Evolutionary conservation across 2,329 filamentous ascomycete species (phyloP), one percentile per base, ranked within the genome.

Genomic region (Neobulgaria alba): DNA sequence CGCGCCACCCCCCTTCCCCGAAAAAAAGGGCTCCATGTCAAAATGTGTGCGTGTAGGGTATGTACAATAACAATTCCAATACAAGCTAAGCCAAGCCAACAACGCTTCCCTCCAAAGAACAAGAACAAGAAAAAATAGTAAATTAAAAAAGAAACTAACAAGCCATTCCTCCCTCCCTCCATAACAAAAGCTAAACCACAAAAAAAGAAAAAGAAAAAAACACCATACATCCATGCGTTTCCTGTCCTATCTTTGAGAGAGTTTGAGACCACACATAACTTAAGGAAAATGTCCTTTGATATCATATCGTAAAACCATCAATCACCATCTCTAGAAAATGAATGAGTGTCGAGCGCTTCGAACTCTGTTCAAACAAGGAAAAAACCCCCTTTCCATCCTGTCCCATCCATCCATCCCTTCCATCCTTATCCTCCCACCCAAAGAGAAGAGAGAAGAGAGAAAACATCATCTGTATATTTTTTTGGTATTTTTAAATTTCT

Each of bases 301-400:
- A n/a, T n/a, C n/a, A n/a, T n/a, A n/a, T n/a, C n/a, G n/a, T n/a
- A n/a, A n/a, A n/a, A n/a, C 39, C 45, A 26, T 26, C 7, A 26
- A 26, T 12, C 23, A 42, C 42, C n/a, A 45, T 42, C 44, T 53
- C 48, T 52, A 50, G 44, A 55, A n/a, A n/a, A n/a, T n/a, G n/a
- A n/a, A 49, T 48, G 53, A 57, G 53, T 56, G 52, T 57, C 55
- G 54, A 59, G 55, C 56, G 48, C 56, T 57, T 56, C 53, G 52
- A 56, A 54, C 53, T 55, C 53, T 48, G 39, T 49, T 53, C n/a
- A n/a, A n/a, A n/a, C n/a, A n/a, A n/a, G n/a, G n/a, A n/a, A n/a
- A n/a, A n/a, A n/a, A n/a, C n/a, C n/a, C n/a, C n/a, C n/a, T n/a
- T n/a, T 50, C 47, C 23, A 7, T 26, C 12, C 50, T 46, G 30